Evolutionary conservation across 202 grass and related monocot genomes (phyloP), one percentile per base, ranked within the genome.

Genomic region (Bolboschoenoplectus hybrid): DNA sequence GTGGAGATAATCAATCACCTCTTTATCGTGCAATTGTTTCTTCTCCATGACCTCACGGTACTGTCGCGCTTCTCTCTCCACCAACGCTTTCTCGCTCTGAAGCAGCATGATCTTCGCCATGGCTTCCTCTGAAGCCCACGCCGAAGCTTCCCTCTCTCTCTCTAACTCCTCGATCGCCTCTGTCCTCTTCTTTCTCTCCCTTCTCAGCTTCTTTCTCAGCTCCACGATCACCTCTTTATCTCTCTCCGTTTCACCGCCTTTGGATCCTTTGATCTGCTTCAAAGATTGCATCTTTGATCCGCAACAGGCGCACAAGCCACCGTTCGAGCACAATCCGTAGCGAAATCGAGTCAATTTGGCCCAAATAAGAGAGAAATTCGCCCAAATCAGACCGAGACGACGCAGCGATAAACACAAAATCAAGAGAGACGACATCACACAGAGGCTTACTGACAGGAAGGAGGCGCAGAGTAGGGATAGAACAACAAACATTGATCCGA

Each of bases 101-200:
- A 97, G 84, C 73, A 44, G 78, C 53, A 88, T 84, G 45, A 97
- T 97, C 87, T 97, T 97, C 40, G 94, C 92, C 92, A 92, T 92
- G 17, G 92, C 89, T 74, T 97, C 94, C 6, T 94, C 84, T 0
- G 89, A 88, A 0, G 94, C 94, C 0, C 91, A 92, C 11, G 94
- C 85, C 2, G 90, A 81, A 0, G 94, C 94, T 2, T 76, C 86
- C 84, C 92, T 88, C 61, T 97, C 94, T 82, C 92, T 89, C 86
- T 97, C 92, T 50, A 94, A 60, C 80, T 97, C 92, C 45, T 74
- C 67, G 0, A 89, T 53, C 0, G 94, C 89, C 4, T 57, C 87
- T 34, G 85, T 68, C 65, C 87, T 91, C 19, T 82, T 76, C 90
- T 78, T 85, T 72, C 87, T 92, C 76, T 94, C 92, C 56, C 58